Evolutionary conservation across 352 stramenopile genomes (phyloP), one percentile per base, ranked within the genome.

Genomic region (Achlya hypogyna): DNA sequence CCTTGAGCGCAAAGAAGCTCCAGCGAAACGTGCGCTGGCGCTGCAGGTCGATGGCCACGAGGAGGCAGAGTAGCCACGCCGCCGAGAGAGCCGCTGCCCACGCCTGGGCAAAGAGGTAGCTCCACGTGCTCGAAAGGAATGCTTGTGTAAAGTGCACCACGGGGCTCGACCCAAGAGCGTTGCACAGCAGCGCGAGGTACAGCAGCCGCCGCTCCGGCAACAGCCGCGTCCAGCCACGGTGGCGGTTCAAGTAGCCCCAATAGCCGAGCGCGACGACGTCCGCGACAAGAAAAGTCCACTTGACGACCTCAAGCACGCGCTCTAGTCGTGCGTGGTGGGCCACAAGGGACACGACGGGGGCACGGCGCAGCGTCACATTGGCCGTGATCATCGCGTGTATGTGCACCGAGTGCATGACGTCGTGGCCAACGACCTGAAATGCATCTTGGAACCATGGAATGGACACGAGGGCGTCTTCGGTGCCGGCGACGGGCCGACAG

Each of bases 81-180:
- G 18, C 56, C 20, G n/a, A n/a, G 25, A 64, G 29, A 4, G 22
- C 35, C 22, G 35, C 56, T 14, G 29, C 35, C 56, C 56, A 64
- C 27, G 56, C 29, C 23, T 64, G 56, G 35, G 56, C 29, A 5
- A 64, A 53, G 35, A 64, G 42, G 23, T 64, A 64, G 56, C 25
- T 51, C 31, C 29, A 25, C 22, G 56, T 28, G 22, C 25, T 42
- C 42, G 56, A 64, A 23, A 64, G 29, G 56, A 64, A 53, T 12
- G 35, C 20, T 47, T 47, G 29, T 1, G 35, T 40, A 42, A 64
- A 25, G n/a, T 64, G 56, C 38, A 64, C 16, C 56, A 64, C 25
- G 25, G 56, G 56, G 42, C 56, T 42, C n/a, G 56, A 64, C 4
- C 56, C 56, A 22, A 64, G 56, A 10, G 35, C 29, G 42, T 64